Conservation (phyloP, 2,329 filamentous ascomycete species). For the Emmonsiellopsis sp. region DNA sequence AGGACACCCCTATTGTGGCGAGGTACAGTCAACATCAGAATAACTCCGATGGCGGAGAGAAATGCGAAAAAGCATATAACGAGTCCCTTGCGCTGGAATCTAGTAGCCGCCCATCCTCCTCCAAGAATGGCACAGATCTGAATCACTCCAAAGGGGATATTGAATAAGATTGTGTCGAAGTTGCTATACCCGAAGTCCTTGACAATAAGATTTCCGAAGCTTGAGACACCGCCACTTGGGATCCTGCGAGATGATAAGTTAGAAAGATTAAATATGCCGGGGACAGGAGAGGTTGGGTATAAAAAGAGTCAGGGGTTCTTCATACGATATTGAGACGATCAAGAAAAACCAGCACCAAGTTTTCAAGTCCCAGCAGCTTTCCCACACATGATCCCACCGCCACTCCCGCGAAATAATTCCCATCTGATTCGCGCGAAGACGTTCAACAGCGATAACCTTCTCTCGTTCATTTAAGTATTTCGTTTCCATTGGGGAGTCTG, state of each 20-base stretch:
- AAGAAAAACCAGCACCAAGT: constrained; percentile 23
- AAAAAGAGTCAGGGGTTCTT: neutral
- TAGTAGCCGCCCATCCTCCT: constrained; percentile 33
- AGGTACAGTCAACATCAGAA: constrained; percentile 43
- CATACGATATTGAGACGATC: constrained; percentile 5
- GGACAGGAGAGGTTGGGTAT: neutral
- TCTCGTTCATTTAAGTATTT: constrained; percentile 42
- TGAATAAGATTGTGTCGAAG: constrained; percentile 35
- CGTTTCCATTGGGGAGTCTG: constrained; percentile 43
- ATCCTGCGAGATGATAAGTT: constrained; percentile 18
- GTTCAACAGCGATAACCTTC: constrained; percentile 46
- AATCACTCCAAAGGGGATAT: constrained; percentile 32
- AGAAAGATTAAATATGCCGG: neutral
- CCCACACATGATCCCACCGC: constrained; percentile 41
- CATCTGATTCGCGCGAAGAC: constrained; percentile 48
- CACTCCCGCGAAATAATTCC: constrained; percentile 46
- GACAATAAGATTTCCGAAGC: constrained; percentile 34
- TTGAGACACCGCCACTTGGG: constrained; percentile 30
- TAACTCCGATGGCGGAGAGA: constrained; percentile 33
- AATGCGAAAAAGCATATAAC: constrained; percentile 33
- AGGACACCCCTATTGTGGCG: constrained; percentile 40
- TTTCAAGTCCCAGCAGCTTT: constrained; percentile 24
- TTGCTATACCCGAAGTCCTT: constrained; percentile 33
- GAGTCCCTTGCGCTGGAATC: constrained; percentile 35
- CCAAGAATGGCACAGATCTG: constrained; percentile 29